phyloP scores from a whole-genome alignment of 129 eudicot genomes.

The Ambrosia artemisiifolia region DNA sequence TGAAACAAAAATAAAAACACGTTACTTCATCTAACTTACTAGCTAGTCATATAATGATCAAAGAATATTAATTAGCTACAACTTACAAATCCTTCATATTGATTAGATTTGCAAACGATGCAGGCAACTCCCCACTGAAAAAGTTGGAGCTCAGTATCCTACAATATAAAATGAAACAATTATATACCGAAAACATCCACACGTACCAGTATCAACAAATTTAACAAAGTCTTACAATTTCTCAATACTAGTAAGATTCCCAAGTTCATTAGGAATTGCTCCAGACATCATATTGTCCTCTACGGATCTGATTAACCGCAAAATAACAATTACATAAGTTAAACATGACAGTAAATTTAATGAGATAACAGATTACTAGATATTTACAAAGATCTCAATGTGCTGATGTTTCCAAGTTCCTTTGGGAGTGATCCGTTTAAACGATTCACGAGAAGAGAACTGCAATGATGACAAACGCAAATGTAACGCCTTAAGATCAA shows the following conservation, averaged over 20 bases:
- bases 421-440: no score
- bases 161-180: slow-evolving; percentile 6
- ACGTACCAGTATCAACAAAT: not conserved
- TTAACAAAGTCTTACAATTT: slow-evolving; percentile 41
- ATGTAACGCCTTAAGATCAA: no score
- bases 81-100: slow-evolving; percentile 67
- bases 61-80: not conserved
- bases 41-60: no score
- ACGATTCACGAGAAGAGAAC: no score
- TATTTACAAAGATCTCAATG: no score
- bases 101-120: slow-evolving; percentile 51
- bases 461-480: no score
- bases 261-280: slow-evolving; percentile 53
- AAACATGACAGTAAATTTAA: no score
- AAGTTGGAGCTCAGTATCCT: slow-evolving; percentile 55
- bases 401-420: no score
- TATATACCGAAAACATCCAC: not conserved
- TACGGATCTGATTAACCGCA: slow-evolving; percentile 32
- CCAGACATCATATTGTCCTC: slow-evolving; percentile 69
- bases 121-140: slow-evolving; percentile 62
- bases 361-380: no score
- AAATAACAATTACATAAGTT: not conserved
- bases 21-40: no score
- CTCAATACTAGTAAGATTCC: slow-evolving; percentile 45
- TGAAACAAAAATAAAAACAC: no score